Evolutionary conservation across 2,329 filamentous ascomycete species (phyloP), one percentile per base, ranked within the genome.

Genomic region (Hypoxylon sp.): DNA sequence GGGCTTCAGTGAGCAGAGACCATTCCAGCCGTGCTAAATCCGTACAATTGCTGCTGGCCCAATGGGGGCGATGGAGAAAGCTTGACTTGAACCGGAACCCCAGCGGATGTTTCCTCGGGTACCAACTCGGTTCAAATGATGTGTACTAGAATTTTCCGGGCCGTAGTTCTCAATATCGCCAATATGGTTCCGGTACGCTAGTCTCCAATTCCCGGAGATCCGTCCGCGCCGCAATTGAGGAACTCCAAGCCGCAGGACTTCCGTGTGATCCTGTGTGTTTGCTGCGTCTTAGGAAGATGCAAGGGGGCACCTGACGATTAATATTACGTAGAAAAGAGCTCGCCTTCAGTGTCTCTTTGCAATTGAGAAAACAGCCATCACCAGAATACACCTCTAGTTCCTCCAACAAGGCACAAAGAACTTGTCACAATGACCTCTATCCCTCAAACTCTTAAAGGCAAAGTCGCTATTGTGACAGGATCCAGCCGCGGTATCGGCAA

Each of bases 401-500:
- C 33, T 35, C 14, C 20, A 42, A 57, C 13, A 57, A 30, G 35
- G 27, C 10, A 42, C 20, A 8, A 33, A 20, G 2, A 4, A 31
- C 17, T 46, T 14, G 6, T 13, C 27, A 37, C 3, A 2, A 65
- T 65, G 62, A 7, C 56, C 44, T 65, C 62, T 8, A 20, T 33
- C 8, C 42, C 51, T n/a, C 50, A 44, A 17, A 65, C 62, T 37
- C 50, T 65, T 30, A 30, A 58, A 20, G 56, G 56, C 50, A 58
- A 57, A 46, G 56, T 65, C 50, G 62, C 62, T 33, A 27, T 65
- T 17, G 62, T 65, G 8, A 65, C 62, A 14, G 62, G 62, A 42
- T 65, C 62, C 14, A 51, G 62, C 33, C 51, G 62, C 30, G 62
- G 62, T 30, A 65, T 65, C 40, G 62, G 62, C 42, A 58, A 51